Evolutionary conservation across 805 yeast species (phyloP).

Genomic region (Torulaspora indica): DNA sequence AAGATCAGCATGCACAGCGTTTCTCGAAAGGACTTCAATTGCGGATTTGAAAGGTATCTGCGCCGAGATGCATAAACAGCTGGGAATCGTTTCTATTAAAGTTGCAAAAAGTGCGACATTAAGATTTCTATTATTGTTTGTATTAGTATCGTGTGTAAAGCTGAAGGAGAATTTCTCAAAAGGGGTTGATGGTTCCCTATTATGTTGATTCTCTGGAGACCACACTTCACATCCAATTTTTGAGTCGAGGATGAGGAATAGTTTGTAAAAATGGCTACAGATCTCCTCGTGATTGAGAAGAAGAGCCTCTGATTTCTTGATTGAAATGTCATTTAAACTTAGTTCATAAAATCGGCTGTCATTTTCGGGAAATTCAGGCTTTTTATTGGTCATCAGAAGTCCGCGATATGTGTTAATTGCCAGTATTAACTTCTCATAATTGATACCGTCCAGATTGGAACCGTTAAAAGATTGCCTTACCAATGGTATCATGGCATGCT

Average conservation of each 20-base stretch:
- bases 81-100: conserved; percentile 67
- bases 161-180: conserved; percentile 39
- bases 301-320: conserved; percentile 30
- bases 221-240: conserved; percentile 48
- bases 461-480: conserved; percentile 60
- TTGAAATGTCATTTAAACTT: conserved; percentile 34
- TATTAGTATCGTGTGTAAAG: conserved; percentile 38
- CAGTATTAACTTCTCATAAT: conserved; percentile 66
- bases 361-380: conserved; percentile 70
- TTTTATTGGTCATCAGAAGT: conserved; percentile 60
- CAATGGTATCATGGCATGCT: conserved; percentile 68
- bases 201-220: conserved; percentile 37
- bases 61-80: conserved; percentile 47
- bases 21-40: conserved; percentile 72
- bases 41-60: conserved; percentile 55
- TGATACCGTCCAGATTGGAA: conserved; percentile 51
- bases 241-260: conserved; percentile 57
- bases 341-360: conserved; percentile 33
- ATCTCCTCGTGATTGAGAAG: conserved; percentile 64
- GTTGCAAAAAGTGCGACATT: conserved; percentile 63
- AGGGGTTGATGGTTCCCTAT: conserved; percentile 36
- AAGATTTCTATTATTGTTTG: conserved; percentile 31
- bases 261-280: conserved; percentile 49
- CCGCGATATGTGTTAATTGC: conserved; percentile 67
- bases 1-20: conserved; percentile 62